Evolutionary conservation across 148 eudicot genomes (phyloP).

Genomic region (Arbutus unedo): DNA sequence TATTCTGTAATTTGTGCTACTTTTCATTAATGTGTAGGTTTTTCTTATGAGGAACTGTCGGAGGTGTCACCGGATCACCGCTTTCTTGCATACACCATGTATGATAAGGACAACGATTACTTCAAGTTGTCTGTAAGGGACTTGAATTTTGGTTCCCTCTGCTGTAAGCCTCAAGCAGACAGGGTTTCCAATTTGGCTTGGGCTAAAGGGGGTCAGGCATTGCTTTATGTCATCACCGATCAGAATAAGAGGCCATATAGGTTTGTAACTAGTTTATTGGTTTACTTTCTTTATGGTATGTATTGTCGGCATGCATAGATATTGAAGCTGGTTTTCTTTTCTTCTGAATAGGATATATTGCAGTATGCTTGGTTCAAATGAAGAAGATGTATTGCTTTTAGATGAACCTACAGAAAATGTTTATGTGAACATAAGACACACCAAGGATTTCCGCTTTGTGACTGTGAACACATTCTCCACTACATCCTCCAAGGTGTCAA

Average conservation of each 20-base stretch:
- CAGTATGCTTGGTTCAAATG: slow-evolving; percentile 64
- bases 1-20: neutral
- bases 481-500: slow-evolving; percentile 64
- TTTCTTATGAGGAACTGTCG: slow-evolving; percentile 84
- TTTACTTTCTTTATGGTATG: slow-evolving; percentile 6
- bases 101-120: slow-evolving; percentile 86
- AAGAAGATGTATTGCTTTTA: slow-evolving; percentile 63
- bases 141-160: slow-evolving; percentile 58
- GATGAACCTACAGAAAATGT: slow-evolving; percentile 75
- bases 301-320: neutral
- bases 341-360: slow-evolving; percentile 58
- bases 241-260: slow-evolving; percentile 76
- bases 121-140: slow-evolving; percentile 82
- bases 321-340: slow-evolving; percentile 9
- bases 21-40: slow-evolving; percentile 43
- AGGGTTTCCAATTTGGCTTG: slow-evolving; percentile 84
- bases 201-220: slow-evolving; percentile 69
- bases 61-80: slow-evolving; percentile 95
- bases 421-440: slow-evolving; percentile 65
- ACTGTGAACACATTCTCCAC: slow-evolving; percentile 61
- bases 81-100: slow-evolving; percentile 89
- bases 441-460: slow-evolving; percentile 72
- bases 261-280: slow-evolving; percentile 33
- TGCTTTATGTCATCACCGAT: slow-evolving; percentile 85
- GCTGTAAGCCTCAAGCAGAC: slow-evolving; percentile 87